phyloP scores from a whole-genome alignment of 768 basidiomycete species.

The Termitomyces sp. region DNA sequence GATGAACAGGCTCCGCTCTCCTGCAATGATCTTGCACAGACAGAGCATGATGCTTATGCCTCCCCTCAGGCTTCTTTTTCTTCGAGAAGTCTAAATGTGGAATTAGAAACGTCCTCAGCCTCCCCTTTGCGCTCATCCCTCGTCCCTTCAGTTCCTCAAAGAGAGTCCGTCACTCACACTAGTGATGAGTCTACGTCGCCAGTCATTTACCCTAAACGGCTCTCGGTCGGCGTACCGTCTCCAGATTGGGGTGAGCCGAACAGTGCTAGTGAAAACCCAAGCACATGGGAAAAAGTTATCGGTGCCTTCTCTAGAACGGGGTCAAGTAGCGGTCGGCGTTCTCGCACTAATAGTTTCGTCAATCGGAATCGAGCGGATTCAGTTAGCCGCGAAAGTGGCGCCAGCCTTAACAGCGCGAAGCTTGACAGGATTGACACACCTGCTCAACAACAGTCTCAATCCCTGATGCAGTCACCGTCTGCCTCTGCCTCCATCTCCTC shows the following conservation, averaged over 20 bases:
- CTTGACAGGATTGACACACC: conserved; percentile 45
- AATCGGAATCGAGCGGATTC: conserved; percentile 69
- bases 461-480: conserved; percentile 55
- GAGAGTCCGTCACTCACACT: conserved; percentile 31
- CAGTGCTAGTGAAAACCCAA: conserved; percentile 51
- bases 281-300: conserved; percentile 72
- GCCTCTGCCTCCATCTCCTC: conserved; percentile 70
- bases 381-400: conserved; percentile 72
- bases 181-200: conserved; percentile 49
- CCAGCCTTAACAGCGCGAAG: conserved; percentile 60
- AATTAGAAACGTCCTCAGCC: conserved; percentile 55
- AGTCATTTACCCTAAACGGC: conserved; percentile 51
- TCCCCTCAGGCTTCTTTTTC: conserved; percentile 54
- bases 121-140: conserved; percentile 39
- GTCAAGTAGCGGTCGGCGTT: conserved; percentile 67
- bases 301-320: conserved; percentile 59
- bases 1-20: conserved; percentile 48
- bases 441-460: conserved; percentile 34
- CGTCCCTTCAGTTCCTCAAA: conserved; percentile 42
- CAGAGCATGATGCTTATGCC: conserved; percentile 33
- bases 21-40: conserved; percentile 39
- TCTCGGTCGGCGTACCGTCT: conserved; percentile 63
- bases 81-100: conserved; percentile 59
- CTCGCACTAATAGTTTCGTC: conserved; percentile 72
- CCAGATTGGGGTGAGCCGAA: conserved; percentile 49